Base-by-base conservation (phyloP, 2,329 filamentous ascomycete genomes). In the Ceratocystis alfenasii region DNA sequence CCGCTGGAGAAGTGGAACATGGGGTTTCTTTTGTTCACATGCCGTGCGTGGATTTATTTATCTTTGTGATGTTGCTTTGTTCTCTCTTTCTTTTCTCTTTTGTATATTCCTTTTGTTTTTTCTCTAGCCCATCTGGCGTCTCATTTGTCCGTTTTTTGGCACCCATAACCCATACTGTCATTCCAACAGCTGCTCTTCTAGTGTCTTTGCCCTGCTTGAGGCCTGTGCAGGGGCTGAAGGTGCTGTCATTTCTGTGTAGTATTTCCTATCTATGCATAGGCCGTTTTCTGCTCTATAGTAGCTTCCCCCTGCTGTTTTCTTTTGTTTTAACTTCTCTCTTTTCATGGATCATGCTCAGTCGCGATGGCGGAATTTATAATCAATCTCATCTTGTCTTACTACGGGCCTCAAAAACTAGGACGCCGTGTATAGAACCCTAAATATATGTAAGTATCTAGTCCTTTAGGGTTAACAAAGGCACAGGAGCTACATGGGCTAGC, bases 71-170 rank as follows among this genome's bases (percentile, higher is more conserved):
- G 1, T 50, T 50, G 20, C 5, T 10, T 20, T 53, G 22, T 10
- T 53, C 22, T 53, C 48, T 12, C 25, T 28, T 53, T 28, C 15
- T 63, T 50, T n/a, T 20, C 48, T 60, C 48, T 50, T 41, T 46
- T 36, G 7, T 25, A 15, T 17, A 12, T 61, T 46, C 60, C 25
- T 22, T 65, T 57, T 64, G 36, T 48, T 10, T 28, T 46, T 3
- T 59, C 30, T 12, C 28, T 57, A 17, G 28, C 45, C 36, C 12
- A 7, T 33, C 12, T 20, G 28, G 28, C 7, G 8, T 65, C 30
- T 65, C 57, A 28, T 62, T 65, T 65, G 25, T 53, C 45, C 48
- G 20, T 33, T 65, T 61, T 46, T 28, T 15, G 50, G n/a, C 10
- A 25, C 48, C 12, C 41, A 5, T 65, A 22, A 25, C 48, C 12